Conservation (phyloP, 805 yeast species). For the Lipomyces spencermartinsiae region DNA sequence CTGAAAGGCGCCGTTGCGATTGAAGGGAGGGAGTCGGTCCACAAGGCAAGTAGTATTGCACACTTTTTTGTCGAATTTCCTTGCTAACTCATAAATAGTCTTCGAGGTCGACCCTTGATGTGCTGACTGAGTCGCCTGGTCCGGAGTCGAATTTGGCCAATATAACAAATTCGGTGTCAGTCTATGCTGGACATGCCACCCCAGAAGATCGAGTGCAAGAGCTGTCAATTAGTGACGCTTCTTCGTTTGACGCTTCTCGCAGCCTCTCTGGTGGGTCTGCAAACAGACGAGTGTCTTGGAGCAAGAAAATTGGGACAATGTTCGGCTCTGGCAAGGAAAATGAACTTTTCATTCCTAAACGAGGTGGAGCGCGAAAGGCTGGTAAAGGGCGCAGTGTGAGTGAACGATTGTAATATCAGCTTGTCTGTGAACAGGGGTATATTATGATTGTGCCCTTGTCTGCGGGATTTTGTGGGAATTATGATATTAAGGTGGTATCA, state of each 20-base stretch:
- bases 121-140: conserved; percentile 1
- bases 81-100: not conserved
- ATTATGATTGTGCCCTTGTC: not conserved
- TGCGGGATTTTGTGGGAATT: not conserved
- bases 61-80: not conserved
- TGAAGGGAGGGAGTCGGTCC: not conserved
- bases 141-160: not conserved
- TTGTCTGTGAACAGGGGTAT: not conserved
- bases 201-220: not conserved
- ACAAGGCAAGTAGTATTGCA: not conserved
- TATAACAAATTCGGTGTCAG: not conserved
- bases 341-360: conserved; percentile 24
- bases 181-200: not conserved
- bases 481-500: not conserved
- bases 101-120: not conserved
- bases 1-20: not conserved
- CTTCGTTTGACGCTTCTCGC: not conserved
- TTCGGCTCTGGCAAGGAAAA: conserved; percentile 35
- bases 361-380: conserved; percentile 22
- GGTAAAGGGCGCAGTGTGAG: conserved; percentile 32
- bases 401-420: conserved; percentile 20
- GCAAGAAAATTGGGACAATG: conserved; percentile 33
- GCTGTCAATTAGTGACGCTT: conserved; percentile 3
- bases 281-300: conserved; percentile 30
- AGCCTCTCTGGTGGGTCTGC: not conserved